Base-by-base conservation (phyloP, 2,329 filamentous ascomycete species). In the Colletotrichum sp. region DNA sequence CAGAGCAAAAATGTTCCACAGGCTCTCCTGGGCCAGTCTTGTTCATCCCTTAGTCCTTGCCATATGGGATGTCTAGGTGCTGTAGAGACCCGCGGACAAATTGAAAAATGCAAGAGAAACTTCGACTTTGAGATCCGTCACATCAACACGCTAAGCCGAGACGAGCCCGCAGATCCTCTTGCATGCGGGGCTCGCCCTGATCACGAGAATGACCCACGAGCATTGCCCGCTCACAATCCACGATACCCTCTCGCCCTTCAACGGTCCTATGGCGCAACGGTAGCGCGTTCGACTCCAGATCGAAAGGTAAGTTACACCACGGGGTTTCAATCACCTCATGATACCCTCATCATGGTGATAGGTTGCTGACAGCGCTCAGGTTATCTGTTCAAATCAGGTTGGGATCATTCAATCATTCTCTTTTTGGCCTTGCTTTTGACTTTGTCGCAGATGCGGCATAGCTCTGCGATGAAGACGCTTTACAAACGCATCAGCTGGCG, bases 211-310 rank as follows among this genome's bases (percentile, higher is more conserved):
- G 58, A 62, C 28, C 58, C 58, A n/a, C 28, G 18, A 9, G 26
- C 5, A 6, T 43, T 18, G 32, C 24, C 62, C 34, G 2, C 16
- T n/a, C n/a, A 67, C 9, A 56, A 26, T 4, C 32, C 64, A 67
- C n/a, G 30, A 67, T 67, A 34, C 10, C 34, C 18, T 6, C 28
- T n/a, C 3, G 4, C 9, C 13, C 9, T 7, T 2, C 66, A 69
- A 32, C 14, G 28, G 34, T 12, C 67, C 32, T 18, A 43, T 71
- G 69, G 66, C 69, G 69, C 68, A 71, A 71, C 68, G 68, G 68
- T 71, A 71, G 67, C 67, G 67, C 67, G 68, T 70, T 70, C 68
- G 68, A 70, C 68, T 70, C 68, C 68, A 70, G 68, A 52, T 52
- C 43, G 43, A 52, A 52, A 52, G 43, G 43, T 52, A 21, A 21